Evolutionary conservation across 768 basidiomycete species (phyloP), one percentile per base, ranked within the genome.

Genomic region (Lactarius psammicola): DNA sequence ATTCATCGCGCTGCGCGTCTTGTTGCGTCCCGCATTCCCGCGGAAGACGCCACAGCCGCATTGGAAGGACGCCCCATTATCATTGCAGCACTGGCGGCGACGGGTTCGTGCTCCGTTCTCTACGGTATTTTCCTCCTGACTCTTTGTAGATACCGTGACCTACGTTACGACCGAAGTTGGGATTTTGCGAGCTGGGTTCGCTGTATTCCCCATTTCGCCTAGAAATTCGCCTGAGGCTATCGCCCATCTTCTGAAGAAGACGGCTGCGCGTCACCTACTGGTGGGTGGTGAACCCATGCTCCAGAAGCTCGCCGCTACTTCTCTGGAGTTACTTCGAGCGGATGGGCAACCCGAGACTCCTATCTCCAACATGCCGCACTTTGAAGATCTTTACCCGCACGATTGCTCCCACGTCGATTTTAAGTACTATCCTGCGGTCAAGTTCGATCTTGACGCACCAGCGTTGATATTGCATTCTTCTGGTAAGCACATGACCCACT

Each of bases 181-280:
- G 8, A 74, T 82, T 53, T 72, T 80, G 2, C 71, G 78, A 11
- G 80, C 81, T 7, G 81, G 80, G 23, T 77, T 75, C 64, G 59
- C 75, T 0, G 76, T 76, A 6, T 81, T 82, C 55, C 75, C 73
- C 10, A 73, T 77, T 20, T 79, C 78, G 0, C 72, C 78, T 0
- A 69, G 79, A 63, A 84, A 82, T 70, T 81, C 82, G 0, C 72
- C 79, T 0, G 75, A 78, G 2, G 84, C 83, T 0, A 53, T 73
- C 34, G 72, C 72, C 9, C 72, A 73, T 33, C 67, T 73, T 2
- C 60, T 73, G 30, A 60, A 62, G 15, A 70, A 73, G 56, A 78
- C 77, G 17, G 71, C 71, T 10, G 56, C 72, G 9, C 66, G 67
- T 1, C 73, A 75, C 53, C 65, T 81, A 36, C 71, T 81, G 58